Percentiles rank a stretch among this genome's conserved stretches.
Evolutionary conservation across 805 yeast genomes (phyloP).

Genomic region (Candida khao-thaluensis): DNA sequence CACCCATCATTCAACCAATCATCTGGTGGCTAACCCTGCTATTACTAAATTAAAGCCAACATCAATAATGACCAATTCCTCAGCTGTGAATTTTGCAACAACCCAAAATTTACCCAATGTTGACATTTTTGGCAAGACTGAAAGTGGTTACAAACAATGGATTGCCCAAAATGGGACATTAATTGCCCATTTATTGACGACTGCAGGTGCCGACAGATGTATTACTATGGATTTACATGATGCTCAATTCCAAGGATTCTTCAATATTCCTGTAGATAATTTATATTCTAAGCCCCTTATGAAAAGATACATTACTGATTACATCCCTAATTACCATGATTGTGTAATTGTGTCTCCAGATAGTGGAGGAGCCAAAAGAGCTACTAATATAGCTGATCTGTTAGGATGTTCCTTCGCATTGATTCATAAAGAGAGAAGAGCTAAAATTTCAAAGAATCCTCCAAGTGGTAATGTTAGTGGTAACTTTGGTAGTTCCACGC

Average conservation of each 20-base stretch:
- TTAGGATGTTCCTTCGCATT: conserved; percentile 87
- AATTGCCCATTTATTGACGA: conserved; percentile 79
- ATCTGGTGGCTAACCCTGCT: conserved; percentile 4
- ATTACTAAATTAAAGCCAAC: conserved; percentile 17
- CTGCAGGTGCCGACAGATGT: conserved; percentile 95
- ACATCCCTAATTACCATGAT: conserved; percentile 75
- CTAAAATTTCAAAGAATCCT: conserved; percentile 35
- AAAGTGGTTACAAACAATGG: conserved; percentile 87
- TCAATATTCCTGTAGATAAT: conserved; percentile 95
- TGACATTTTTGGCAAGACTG: conserved; percentile 41
- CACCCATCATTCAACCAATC: neutral
- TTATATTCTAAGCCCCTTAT: conserved; percentile 84
- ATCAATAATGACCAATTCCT: conserved; percentile 32
- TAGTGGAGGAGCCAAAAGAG: conserved; percentile 98
- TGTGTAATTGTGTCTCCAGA: conserved; percentile 96
- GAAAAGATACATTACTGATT: conserved; percentile 76
- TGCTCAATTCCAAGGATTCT: conserved; percentile 97
- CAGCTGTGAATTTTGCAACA: conserved; percentile 24
- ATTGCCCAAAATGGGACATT: conserved; percentile 93
- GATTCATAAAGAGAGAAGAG: conserved; percentile 89
- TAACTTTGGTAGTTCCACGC: conserved; percentile 6
- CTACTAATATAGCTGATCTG: conserved; percentile 90
- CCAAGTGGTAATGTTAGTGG: conserved; percentile 19
- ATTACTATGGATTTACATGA: conserved; percentile 98
- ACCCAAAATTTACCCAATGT: conserved; percentile 25